These are phyloP conservation scores for Entomortierella parvispora DNA, from an alignment of 192 early-diverging fungal species.

Conservation along the genomic window DNA sequence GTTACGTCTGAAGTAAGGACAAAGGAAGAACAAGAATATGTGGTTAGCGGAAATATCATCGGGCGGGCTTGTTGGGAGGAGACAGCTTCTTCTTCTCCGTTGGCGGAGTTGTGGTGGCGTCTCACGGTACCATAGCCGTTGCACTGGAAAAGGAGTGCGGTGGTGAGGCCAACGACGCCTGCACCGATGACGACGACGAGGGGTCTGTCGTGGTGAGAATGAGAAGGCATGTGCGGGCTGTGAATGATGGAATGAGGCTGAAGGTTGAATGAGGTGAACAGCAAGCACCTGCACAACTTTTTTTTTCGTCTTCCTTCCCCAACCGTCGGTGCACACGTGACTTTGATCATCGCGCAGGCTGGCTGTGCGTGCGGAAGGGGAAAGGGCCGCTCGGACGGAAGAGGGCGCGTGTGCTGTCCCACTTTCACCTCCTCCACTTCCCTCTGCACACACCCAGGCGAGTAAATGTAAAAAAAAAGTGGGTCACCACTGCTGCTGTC, in stretches of 20 bases:
- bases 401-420: no score
- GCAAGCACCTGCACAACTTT: no score
- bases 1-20: conserved; percentile 57
- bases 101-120: not conserved
- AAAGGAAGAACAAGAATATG: not conserved
- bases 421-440: no score
- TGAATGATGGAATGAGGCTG: not conserved
- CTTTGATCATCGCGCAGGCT: no score
- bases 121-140: conserved; percentile 63
- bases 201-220: conserved; percentile 21
- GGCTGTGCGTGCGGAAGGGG: no score
- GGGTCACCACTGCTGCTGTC: no score
- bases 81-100: no score
- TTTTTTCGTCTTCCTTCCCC: no score
- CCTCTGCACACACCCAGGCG: no score
- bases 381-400: no score
- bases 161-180: conserved; percentile 80
- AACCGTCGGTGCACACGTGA: no score
- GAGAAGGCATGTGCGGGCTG: conserved; percentile 3
- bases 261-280: not conserved
- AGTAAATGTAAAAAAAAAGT: no score
- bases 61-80: not conserved
- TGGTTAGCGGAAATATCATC: not conserved
- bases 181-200: conserved; percentile 71
- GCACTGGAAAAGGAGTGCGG: conserved; percentile 69